phyloP scores from a whole-genome alignment of 768 basidiomycete genomes.

The Termitomyces eurrhizus region DNA sequence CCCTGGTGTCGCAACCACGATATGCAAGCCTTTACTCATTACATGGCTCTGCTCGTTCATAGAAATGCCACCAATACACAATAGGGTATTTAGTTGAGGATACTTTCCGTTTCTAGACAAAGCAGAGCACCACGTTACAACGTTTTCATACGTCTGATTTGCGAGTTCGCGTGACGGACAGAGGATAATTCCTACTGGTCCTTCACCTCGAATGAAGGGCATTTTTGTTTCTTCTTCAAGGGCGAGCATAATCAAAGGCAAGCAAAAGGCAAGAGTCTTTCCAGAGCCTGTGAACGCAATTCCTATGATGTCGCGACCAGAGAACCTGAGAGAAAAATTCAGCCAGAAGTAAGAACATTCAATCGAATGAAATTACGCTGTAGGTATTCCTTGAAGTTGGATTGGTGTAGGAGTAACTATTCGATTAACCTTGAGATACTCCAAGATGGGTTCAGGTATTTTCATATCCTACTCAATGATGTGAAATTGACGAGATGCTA shows the following conservation, averaged over 20 bases:
- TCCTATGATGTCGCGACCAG: constrained; percentile 96
- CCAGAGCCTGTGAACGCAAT: constrained; percentile 99
- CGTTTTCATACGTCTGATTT: constrained; percentile 94
- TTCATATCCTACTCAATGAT: constrained; percentile 81
- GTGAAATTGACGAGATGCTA: constrained; percentile 7
- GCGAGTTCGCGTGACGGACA: constrained; percentile 98
- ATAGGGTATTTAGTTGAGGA: constrained; percentile 80
- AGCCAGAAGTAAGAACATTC: constrained; percentile 6
- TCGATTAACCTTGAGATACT: constrained; percentile 79
- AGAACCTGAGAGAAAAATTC: constrained; percentile 52
- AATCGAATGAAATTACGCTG: constrained; percentile 52
- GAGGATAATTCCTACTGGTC: constrained; percentile 93
- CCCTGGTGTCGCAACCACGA: constrained; percentile 96
- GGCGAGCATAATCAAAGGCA: constrained; percentile 96
- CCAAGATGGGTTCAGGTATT: constrained; percentile 82
- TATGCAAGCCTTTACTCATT: constrained; percentile 86
- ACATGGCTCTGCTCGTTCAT: constrained; percentile 98
- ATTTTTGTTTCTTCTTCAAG: constrained; percentile 91
- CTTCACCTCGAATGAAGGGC: constrained; percentile 90
- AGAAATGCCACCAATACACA: constrained; percentile 97
- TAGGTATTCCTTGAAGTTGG: constrained; percentile 94
- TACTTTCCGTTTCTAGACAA: constrained; percentile 78
- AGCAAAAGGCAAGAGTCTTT: constrained; percentile 96
- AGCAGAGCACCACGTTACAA: constrained; percentile 80
- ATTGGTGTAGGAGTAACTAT: constrained; percentile 92